Percentiles rank a stretch among this genome's conserved stretches.
These are phyloP conservation scores for Prosopis cineraria DNA, from an alignment of 306 rosid genomes.

Conservation along the genomic window DNA sequence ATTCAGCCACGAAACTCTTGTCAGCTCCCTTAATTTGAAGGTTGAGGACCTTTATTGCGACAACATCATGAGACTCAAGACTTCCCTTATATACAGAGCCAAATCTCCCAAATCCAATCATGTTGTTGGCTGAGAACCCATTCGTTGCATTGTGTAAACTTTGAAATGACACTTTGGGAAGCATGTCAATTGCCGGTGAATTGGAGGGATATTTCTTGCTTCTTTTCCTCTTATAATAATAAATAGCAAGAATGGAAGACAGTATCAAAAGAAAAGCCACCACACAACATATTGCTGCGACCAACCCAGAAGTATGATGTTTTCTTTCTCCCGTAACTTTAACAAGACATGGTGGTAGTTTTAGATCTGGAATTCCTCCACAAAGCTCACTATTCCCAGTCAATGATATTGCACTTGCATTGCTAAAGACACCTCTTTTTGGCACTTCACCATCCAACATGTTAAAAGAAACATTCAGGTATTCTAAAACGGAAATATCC, in stretches of 20 bases:
- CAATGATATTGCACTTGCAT: too few relatives aligned
- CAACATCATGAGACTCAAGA: neutral
- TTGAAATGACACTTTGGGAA: neutral
- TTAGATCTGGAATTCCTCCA: too few relatives aligned
- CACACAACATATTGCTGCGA: neutral
- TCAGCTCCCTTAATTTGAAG: neutral
- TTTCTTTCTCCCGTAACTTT: neutral
- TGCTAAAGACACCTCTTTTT: too few relatives aligned
- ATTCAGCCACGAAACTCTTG: neutral
- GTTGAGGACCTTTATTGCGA: neutral
- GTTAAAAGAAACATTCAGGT: neutral
- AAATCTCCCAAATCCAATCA: neutral
- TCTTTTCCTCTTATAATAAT: neutral
- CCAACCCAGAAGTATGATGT: neutral
- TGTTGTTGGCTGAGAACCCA: neutral
- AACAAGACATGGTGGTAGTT: neutral
- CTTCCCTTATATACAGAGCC: neutral
- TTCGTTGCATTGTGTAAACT: neutral
- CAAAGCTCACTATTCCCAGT: too few relatives aligned
- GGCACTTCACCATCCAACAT: neutral
- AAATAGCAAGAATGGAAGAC: neutral
- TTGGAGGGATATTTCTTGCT: neutral
- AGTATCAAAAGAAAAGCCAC: neutral
- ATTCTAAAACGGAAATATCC: neutral
- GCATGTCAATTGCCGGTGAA: neutral